Base-by-base conservation (phyloP, 805 yeast genomes). In the Wickerhamomyces sydowiorum region DNA sequence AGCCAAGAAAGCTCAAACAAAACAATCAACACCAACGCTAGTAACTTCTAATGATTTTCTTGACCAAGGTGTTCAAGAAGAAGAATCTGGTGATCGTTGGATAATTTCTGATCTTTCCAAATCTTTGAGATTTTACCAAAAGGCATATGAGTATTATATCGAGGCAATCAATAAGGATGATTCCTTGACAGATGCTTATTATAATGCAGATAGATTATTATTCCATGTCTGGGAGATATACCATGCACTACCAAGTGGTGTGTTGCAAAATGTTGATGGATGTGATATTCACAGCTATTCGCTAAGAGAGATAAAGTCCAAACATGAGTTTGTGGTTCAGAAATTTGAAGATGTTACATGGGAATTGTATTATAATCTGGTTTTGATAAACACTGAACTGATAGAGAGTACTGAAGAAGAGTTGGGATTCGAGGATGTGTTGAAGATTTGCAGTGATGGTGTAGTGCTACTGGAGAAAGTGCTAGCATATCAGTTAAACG, bases 51-150 rank as follows among this genome's bases (percentile, higher is more conserved):
- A 74, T 25, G 86, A 79, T 4, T 71, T 53, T 40, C 65, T 80
- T n/a, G 78, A 75, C 25, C 62, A 62, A 39, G 91, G 80, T 1
- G 67, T 80, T 1, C 65, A 65, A 10, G 79, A 76, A 42, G 91
- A 83, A 54, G 90, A 83, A 44, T 72, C 76, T n/a, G 91, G 87
- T 0, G 90, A 83, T 53, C 59, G 90, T 37, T 84, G 89, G 88
- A 56, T 77, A 6, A 66, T 76, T 1, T 77, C 86, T 0, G 90
- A 83, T 50, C 56, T 81, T 6, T 63, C 83, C 10, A 83, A 84
- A 49, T 75, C 81, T 0, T 57, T 83, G 12, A 57, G 90, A 31
- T 82, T 82, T 49, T 83, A 81, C 55, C 81, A 80, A 49, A 63
- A 71, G 39, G 82, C 88, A 0, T 74, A 66, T 46, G 56, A 54